Evolutionary conservation across 164 flowering plant genomes (phyloP).

Genomic region (Kalanchoe fedtschenkoi): DNA sequence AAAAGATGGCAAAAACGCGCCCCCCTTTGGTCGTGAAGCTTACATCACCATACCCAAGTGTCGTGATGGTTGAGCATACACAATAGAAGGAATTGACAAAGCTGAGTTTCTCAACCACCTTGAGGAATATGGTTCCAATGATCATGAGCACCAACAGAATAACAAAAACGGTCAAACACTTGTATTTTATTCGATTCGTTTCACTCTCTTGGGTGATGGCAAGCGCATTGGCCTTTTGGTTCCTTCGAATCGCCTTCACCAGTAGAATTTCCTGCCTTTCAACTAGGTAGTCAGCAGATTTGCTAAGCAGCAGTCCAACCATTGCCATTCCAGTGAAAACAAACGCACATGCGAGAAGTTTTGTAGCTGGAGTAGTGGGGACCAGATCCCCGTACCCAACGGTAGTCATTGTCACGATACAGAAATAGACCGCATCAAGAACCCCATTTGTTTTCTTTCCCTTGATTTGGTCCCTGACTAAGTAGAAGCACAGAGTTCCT

Average conservation of each 20-base stretch:
- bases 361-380: slow-evolving; percentile 43
- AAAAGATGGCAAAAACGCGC: slow-evolving; percentile 45
- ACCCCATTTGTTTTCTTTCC: slow-evolving; percentile 63
- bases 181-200: slow-evolving; percentile 38
- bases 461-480: slow-evolving; percentile 35
- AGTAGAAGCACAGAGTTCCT: slow-evolving; percentile 55
- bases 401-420: slow-evolving; percentile 88
- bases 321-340: slow-evolving; percentile 83
- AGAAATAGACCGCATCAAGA: slow-evolving; percentile 72
- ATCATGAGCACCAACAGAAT: slow-evolving; percentile 34
- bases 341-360: slow-evolving; percentile 67
- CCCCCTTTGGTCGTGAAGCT: slow-evolving; percentile 49
- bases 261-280: slow-evolving; percentile 67
- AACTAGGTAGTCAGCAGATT: slow-evolving; percentile 67
- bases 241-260: slow-evolving; percentile 39
- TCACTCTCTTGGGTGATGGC: slow-evolving; percentile 49
- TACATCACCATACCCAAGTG: slow-evolving; percentile 54
- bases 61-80: slow-evolving; percentile 74
- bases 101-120: slow-evolving; percentile 36
- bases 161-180: slow-evolving; percentile 20
- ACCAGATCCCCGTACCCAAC: slow-evolving; percentile 93
- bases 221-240: slow-evolving; percentile 19
- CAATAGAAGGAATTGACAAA: slow-evolving; percentile 74
- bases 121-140: slow-evolving; percentile 44
- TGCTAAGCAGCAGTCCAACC: slow-evolving; percentile 51